Evolutionary conservation across 257 asterid genomes (phyloP).

Genomic region (Orobanche coerulescens): DNA sequence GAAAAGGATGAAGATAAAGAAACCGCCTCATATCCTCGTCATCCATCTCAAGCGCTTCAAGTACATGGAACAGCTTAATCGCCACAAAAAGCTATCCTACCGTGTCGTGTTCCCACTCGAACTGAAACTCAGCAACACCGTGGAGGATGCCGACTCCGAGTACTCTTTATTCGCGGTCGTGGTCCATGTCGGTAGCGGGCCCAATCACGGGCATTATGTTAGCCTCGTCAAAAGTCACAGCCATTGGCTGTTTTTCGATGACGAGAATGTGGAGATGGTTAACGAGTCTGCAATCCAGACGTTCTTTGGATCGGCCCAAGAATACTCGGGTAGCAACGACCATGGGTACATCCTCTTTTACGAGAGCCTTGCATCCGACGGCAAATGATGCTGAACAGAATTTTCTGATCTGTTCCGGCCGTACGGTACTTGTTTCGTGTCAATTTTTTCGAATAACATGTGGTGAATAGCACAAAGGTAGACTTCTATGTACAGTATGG

Average conservation of each 20-base stretch:
- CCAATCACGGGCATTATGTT: conserved; percentile 64
- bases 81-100: conserved; percentile 50
- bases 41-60: conserved; percentile 72
- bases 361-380: conserved; percentile 29
- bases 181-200: conserved; percentile 65
- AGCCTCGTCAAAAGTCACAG: conserved; percentile 62
- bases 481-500: conserved; percentile 8
- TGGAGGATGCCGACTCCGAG: conserved; percentile 49
- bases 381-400: conserved; percentile 15
- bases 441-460: neutral
- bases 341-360: conserved; percentile 64
- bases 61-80: conserved; percentile 52
- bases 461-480: neutral
- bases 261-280: conserved; percentile 57
- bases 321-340: conserved; percentile 44
- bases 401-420: neutral
- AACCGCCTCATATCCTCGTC: conserved; percentile 51
- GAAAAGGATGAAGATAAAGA: conserved; percentile 68
- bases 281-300: conserved; percentile 62
- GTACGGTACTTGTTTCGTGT: neutral
- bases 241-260: conserved; percentile 63
- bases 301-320: conserved; percentile 60
- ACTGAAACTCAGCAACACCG: conserved; percentile 48
- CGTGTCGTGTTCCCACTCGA: conserved; percentile 68
- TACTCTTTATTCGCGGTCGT: conserved; percentile 58